Evolutionary conservation across 2,329 filamentous ascomycete species (phyloP).

Genomic region (Lasiodiplodia gonubiensis): DNA sequence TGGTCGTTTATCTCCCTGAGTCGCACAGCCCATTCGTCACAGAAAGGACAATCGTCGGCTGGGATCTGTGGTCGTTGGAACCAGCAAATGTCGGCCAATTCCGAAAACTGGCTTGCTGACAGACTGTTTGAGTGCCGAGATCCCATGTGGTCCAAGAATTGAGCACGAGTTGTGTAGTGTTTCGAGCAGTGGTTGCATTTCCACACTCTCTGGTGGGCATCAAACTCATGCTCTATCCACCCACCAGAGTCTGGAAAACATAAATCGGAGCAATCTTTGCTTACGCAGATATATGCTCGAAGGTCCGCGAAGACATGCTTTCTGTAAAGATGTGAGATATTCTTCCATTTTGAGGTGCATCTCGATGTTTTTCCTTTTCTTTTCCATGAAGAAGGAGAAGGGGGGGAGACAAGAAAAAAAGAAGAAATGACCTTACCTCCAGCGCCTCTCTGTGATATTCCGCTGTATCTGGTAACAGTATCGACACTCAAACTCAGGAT

Average conservation of each 20-base stretch:
- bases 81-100: neutral
- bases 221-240: neutral
- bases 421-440: neutral
- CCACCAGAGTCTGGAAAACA: neutral
- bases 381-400: too few relatives aligned
- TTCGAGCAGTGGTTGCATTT: neutral
- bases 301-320: neutral
- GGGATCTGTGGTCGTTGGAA: neutral
- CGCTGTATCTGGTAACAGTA: neutral
- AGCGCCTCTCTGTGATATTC: neutral
- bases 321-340: neutral
- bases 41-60: neutral
- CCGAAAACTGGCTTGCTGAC: neutral
- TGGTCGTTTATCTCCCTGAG: neutral
- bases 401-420: too few relatives aligned
- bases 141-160: neutral
- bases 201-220: neutral
- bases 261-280: neutral
- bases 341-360: too few relatives aligned
- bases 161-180: rapidly evolving
- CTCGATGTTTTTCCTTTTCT: too few relatives aligned
- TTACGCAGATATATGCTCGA: neutral
- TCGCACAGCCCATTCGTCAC: neutral
- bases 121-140: neutral
- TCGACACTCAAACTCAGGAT: neutral